Conservation (phyloP, 805 yeast genomes). For the Wickerhamiella siamensis region DNA sequence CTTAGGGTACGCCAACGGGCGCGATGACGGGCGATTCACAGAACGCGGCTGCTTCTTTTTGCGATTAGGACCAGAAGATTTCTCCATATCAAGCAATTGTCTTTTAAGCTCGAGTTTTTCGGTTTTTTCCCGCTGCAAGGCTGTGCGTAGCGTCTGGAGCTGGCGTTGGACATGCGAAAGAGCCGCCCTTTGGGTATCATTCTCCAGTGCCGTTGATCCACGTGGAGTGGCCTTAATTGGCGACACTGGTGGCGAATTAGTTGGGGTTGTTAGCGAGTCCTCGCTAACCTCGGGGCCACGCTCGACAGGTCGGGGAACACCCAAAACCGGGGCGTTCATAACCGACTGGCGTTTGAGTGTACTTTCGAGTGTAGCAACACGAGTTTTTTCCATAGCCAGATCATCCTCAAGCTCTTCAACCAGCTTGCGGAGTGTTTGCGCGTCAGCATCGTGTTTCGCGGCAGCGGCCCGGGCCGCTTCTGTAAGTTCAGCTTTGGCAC, state of each 20-base stretch:
- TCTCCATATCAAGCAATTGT: conserved; percentile 8
- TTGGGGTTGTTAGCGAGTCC: conserved; percentile 19
- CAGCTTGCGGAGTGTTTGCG: conserved; percentile 16
- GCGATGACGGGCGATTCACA: not conserved
- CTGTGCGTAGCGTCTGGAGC: conserved; percentile 42
- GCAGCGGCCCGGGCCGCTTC: conserved; percentile 12
- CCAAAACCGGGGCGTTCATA: conserved; percentile 19
- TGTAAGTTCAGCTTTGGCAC: conserved; percentile 13
- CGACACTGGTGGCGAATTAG: conserved; percentile 22
- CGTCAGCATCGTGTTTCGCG: conserved; percentile 13
- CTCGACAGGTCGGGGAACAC: conserved; percentile 1
- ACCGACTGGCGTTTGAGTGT: conserved; percentile 18
- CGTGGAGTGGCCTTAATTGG: conserved; percentile 24
- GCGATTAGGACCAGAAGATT: not conserved
- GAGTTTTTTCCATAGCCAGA: conserved; percentile 13
- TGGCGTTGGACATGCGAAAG: conserved; percentile 52
- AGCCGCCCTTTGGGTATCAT: conserved; percentile 52
- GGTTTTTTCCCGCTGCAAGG: conserved; percentile 32
- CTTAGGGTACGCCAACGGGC: conserved; percentile 6
- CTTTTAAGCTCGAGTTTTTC: conserved; percentile 27
- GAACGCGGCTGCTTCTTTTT: not conserved
- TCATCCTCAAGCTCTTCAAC: conserved; percentile 18
- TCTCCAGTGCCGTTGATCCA: conserved; percentile 32
- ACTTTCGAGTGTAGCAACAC: conserved; percentile 22
- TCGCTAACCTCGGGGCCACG: conserved; percentile 2